A percentile compares a stretch with the other conserved stretches of the same genome.
Evolutionary conservation across 768 basidiomycete species (phyloP).

Genomic region (Lactifluus piperatus): DNA sequence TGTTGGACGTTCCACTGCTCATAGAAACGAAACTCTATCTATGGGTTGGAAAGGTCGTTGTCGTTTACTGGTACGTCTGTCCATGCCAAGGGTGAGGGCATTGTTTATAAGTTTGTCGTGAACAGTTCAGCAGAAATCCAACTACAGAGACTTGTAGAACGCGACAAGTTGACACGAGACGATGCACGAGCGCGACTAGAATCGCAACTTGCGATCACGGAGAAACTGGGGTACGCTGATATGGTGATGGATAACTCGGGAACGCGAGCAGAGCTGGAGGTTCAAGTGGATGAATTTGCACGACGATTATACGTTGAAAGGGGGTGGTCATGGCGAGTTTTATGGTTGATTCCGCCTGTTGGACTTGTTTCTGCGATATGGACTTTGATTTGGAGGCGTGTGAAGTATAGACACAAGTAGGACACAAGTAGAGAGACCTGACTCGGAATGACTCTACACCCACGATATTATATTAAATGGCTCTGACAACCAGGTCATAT

Average conservation of each 20-base stretch:
- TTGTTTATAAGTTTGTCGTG: neutral
- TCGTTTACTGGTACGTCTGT: conserved; percentile 79
- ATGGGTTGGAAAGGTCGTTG: conserved; percentile 73
- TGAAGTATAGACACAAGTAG: conserved; percentile 18
- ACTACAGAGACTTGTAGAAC: conserved; percentile 68
- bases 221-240: conserved; percentile 82
- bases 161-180: conserved; percentile 55
- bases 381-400: conserved; percentile 31
- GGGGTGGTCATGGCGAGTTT: conserved; percentile 53
- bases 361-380: conserved; percentile 41
- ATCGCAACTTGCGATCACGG: conserved; percentile 70
- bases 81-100: neutral
- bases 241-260: conserved; percentile 87
- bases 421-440: too few species aligned
- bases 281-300: conserved; percentile 41
- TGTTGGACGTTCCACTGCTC: conserved; percentile 87
- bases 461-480: too few species aligned
- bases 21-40: conserved; percentile 84
- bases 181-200: conserved; percentile 69
- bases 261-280: conserved; percentile 52
- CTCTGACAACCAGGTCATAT: conserved; percentile 31
- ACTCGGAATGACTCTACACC: too few species aligned
- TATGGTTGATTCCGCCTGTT: conserved; percentile 51
- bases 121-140: conserved; percentile 77
- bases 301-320: conserved; percentile 34